Conservation (phyloP, 2,329 filamentous ascomycete genomes). For the Penicillium sp. region DNA sequence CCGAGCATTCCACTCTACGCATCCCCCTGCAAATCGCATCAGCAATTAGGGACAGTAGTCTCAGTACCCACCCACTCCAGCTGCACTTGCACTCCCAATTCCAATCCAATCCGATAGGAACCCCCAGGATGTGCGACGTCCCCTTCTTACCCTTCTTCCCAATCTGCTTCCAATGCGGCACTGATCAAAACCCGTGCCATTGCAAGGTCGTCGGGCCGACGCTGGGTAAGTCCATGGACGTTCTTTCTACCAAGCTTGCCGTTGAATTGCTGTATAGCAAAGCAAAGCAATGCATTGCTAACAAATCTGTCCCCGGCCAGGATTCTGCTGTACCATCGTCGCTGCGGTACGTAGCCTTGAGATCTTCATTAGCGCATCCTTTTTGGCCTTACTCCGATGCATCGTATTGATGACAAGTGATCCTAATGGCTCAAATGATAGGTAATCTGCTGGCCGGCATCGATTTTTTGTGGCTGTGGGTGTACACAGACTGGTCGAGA, state of each 20-base stretch:
- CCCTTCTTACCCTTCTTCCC: constrained; percentile 52
- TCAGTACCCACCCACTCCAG: neutral
- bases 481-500: constrained; percentile 56
- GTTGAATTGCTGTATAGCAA: too few relatives aligned
- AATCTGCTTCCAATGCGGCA: constrained; percentile 58
- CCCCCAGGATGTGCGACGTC: constrained; percentile 36
- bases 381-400: neutral
- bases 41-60: neutral
- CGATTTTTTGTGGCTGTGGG: constrained; percentile 59
- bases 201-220: constrained; percentile 60
- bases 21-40: neutral
- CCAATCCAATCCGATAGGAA: neutral
- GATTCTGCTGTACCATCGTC: constrained; percentile 50
- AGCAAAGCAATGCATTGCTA: neutral
- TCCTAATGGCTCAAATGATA: constrained; percentile 22
- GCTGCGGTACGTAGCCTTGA: constrained; percentile 48
- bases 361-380: neutral
- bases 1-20: neutral
- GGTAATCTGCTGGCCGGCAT: constrained; percentile 58
- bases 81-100: too few relatives aligned
- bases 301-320: constrained; percentile 18
- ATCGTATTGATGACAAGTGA: neutral
- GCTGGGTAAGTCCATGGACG: constrained; percentile 40
- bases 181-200: constrained; percentile 59
- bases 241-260: neutral